phyloP scores from a whole-genome alignment of 1,139 yeast species.

The Maudiozyma humilis region DNA sequence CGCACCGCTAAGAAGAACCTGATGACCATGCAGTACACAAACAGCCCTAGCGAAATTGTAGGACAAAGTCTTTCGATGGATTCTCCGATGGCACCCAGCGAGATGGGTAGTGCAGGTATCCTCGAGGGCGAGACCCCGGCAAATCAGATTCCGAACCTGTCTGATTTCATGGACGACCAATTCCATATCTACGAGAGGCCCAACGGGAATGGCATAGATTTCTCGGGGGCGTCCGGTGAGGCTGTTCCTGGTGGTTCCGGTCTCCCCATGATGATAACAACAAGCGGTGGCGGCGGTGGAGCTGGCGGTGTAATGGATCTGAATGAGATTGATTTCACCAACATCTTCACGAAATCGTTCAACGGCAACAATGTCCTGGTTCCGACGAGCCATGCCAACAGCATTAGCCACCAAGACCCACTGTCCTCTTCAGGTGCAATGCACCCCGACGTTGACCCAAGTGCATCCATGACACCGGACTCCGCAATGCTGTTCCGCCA shows the following conservation, averaged over 20 bases:
- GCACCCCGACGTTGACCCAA: not conserved
- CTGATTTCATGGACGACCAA: conserved; percentile 7
- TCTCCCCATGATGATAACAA: conserved; percentile 2
- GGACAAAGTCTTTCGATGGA: not conserved
- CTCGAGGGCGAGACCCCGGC: not conserved
- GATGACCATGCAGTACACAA: conserved; percentile 2
- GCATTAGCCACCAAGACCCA: not conserved
- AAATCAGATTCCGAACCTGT: not conserved
- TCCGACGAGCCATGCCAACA: not conserved
- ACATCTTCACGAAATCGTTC: conserved; percentile 24
- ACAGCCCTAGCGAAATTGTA: not conserved
- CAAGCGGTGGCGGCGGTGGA: not conserved
- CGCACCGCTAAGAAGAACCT: conserved; percentile 14
- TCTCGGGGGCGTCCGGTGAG: not conserved
- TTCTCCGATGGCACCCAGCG: not conserved
- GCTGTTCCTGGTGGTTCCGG: not conserved
- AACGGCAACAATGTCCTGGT: not conserved
- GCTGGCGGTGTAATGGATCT: conserved; percentile 12
- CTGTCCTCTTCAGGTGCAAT: too few relatives aligned
- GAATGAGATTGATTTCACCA: conserved; percentile 32
- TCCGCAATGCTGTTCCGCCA: not conserved
- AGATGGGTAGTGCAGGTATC: not conserved
- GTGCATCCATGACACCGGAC: not conserved
- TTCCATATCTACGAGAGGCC: not conserved
- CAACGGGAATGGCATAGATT: not conserved